Conservation (phyloP, 2,329 filamentous ascomycete species). For the Aspergillus amoenus region DNA sequence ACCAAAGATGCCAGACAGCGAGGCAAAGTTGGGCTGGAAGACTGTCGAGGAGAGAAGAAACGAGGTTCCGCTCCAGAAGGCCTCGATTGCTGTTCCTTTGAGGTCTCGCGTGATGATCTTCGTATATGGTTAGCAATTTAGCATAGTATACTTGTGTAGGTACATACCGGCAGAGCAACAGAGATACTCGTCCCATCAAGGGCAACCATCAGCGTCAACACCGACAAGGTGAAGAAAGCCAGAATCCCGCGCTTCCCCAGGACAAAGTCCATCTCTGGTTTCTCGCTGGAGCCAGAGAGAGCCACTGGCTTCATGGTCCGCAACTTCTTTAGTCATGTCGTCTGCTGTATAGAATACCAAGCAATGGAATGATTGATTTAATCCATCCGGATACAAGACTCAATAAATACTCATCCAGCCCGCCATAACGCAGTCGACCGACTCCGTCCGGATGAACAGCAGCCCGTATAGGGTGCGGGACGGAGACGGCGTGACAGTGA, state of each 20-base stretch:
- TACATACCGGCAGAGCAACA: slow-evolving; percentile 10
- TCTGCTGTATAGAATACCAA: too few species aligned
- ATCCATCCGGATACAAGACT: neutral
- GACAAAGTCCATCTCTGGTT: neutral
- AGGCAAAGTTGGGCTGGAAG: slow-evolving; percentile 52
- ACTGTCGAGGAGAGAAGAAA: slow-evolving; percentile 48
- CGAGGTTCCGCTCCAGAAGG: slow-evolving; percentile 54
- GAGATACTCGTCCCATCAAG: slow-evolving; percentile 15
- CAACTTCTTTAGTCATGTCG: neutral
- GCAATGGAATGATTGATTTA: neutral
- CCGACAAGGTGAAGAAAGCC: slow-evolving; percentile 6
- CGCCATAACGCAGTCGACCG: neutral
- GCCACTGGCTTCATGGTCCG: neutral
- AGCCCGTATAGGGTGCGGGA: neutral
- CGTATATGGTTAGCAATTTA: too few species aligned
- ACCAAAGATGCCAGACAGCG: slow-evolving; percentile 50
- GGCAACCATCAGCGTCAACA: slow-evolving; percentile 14
- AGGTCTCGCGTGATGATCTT: slow-evolving; percentile 35
- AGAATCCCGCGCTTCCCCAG: slow-evolving; percentile 8
- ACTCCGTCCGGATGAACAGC: neutral
- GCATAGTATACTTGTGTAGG: too few species aligned
- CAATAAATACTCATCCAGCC: neutral
- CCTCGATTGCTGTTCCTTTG: slow-evolving; percentile 38
- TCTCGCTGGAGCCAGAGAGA: neutral
- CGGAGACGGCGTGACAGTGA: neutral